Percentiles rank a stretch among this genome's conserved stretches.
These are phyloP conservation scores for Scopulariopsis brevicaulis DNA, from an alignment of 2,329 filamentous ascomycete species.

Conservation along the genomic window DNA sequence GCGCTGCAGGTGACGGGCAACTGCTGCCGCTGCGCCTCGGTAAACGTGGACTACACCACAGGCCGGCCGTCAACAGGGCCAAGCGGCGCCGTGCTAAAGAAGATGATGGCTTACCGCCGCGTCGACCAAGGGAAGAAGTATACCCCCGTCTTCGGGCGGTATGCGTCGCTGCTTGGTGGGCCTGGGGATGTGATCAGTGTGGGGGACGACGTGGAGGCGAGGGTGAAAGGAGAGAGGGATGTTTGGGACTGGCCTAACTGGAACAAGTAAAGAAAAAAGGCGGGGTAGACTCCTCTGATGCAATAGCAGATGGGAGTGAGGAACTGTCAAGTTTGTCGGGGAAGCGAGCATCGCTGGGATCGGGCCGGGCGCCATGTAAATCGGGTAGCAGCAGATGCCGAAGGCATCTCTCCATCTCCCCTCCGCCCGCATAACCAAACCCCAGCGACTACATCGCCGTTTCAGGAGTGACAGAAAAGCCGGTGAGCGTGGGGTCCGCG, in stretches of 20 bases:
- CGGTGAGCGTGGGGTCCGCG: no score
- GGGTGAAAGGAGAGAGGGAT: constrained; percentile 36
- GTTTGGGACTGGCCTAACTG: constrained; percentile 36
- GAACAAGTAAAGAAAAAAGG: background rate
- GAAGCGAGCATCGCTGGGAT: background rate
- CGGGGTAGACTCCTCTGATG: background rate
- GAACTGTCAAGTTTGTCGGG: background rate
- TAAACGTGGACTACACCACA: constrained; percentile 62
- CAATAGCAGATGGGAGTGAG: background rate
- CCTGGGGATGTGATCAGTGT: constrained; percentile 26
- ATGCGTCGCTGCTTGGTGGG: constrained; percentile 43
- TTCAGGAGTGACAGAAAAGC: background rate
- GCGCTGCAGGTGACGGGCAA: constrained; percentile 54
- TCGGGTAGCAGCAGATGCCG: background rate
- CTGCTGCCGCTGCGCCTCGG: constrained; percentile 55
- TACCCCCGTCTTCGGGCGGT: constrained; percentile 62
- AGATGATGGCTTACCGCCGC: constrained; percentile 56
- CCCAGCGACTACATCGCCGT: background rate
- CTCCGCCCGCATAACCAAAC: background rate
- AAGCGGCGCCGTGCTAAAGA: constrained; percentile 53
- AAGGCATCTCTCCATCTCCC: background rate
- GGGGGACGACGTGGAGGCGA: constrained; percentile 41
- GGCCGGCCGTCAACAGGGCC: constrained; percentile 46
- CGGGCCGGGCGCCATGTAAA: background rate
- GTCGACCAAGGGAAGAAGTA: constrained; percentile 60